phyloP scores from a whole-genome alignment of 345 rosid genomes.

The Eucalyptus shirleyi region DNA sequence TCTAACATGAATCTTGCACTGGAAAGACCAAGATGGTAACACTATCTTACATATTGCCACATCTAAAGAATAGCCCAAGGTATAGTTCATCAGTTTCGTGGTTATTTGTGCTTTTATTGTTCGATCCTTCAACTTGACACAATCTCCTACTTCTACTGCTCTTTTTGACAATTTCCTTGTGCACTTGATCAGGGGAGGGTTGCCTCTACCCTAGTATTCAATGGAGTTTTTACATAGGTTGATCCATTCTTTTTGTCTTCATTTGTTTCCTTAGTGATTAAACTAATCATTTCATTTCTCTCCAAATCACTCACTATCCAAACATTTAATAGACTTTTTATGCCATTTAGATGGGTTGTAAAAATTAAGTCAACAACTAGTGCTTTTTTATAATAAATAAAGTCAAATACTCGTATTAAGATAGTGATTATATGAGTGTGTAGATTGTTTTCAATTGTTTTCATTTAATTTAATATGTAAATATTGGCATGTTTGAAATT shows the following conservation, averaged over 20 bases:
- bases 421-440: too few species aligned
- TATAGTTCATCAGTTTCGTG: too few species aligned
- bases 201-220: not conserved
- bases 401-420: not conserved
- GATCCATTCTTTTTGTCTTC: not conserved
- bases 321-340: not conserved
- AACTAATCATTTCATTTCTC: not conserved
- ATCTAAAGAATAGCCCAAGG: rapidly evolving
- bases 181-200: not conserved
- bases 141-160: not conserved
- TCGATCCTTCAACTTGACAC: too few species aligned
- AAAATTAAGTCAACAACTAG: not conserved
- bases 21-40: too few species aligned
- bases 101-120: too few species aligned
- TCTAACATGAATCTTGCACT: too few species aligned
- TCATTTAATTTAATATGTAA: too few species aligned
- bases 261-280: not conserved
- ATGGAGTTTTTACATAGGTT: not conserved
- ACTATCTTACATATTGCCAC: too few species aligned
- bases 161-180: not conserved
- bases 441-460: too few species aligned
- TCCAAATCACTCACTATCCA: not conserved
- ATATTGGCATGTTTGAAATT: too few species aligned
- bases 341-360: not conserved
- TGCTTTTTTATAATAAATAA: not conserved